Evolutionary conservation across 441 rosid species (phyloP), one percentile per base, ranked within the genome.

Genomic region (Corymbia calophylla): DNA sequence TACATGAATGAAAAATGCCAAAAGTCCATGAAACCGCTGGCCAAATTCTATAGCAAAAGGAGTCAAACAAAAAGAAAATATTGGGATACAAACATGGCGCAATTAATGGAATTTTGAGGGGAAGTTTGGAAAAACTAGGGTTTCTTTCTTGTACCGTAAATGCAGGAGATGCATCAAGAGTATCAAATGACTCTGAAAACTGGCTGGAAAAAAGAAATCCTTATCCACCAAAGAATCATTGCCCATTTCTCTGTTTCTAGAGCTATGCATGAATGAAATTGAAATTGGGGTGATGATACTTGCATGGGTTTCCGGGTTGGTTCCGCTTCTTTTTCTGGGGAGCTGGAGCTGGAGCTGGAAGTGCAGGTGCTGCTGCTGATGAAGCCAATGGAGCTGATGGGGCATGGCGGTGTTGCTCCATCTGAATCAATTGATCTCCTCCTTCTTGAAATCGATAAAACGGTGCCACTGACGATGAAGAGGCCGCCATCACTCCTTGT

Each of bases 301-400:
- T 96, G 95, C 99, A 93, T 92, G 99, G 97, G 89, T 93, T 94
- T 94, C 98, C 98, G 53, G 98, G 98, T 89, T 96, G 99, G 92
- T 97, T 97, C 92, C 99, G 93, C 91, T 91, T 96, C 91, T 94
- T 97, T 95, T 95, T 97, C 93, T 89, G 99, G 32, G 94, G 94
- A 53, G 93, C 96, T 86, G 92, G 90, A 49, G 93, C 89, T 68
- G 89, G 94, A 64, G 92, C 94, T 77, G 97, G 87, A 77, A 95
- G 91, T 89, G 96, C 91, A 91, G 94, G 88, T 21, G 93, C 93
- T 55, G 94, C 88, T 29, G 88, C 84, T 85, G 96, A 92, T 81
- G 95, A 94, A 92, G 66, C 88, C 60, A 54, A 39, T 55, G 88
- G 88, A 54, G 60, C 53, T 58, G 88, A 60, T 11, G 68, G 88